Evolutionary conservation across 2,329 filamentous ascomycete genomes (phyloP).

Genomic region (Alternaria sp.): DNA sequence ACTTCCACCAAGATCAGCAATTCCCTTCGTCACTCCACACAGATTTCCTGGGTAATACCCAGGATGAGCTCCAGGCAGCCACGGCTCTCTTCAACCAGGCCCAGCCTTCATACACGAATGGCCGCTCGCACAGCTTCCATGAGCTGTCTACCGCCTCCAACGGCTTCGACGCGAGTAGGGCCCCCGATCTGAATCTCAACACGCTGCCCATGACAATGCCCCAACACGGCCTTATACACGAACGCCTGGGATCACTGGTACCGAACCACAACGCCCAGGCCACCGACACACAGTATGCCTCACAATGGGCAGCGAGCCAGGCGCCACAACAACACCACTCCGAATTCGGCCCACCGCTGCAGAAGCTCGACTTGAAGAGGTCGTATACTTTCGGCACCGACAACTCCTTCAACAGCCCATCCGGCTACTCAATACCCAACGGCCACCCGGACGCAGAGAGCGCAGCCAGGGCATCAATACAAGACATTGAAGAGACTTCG

Average conservation of each 20-base stretch:
- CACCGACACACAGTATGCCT: constrained; percentile 38
- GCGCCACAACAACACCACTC: constrained; percentile 25
- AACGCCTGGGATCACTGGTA: constrained; percentile 39
- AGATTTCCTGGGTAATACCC: constrained; percentile 31
- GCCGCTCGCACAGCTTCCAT: constrained; percentile 31
- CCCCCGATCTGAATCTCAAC: constrained; percentile 6
- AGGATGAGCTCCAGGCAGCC: constrained; percentile 42
- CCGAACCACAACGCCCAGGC: constrained; percentile 37
- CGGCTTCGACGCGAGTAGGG: constrained; percentile 4
- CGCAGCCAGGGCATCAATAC: constrained; percentile 34
- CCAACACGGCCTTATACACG: constrained; percentile 33
- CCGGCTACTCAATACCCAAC: constrained; percentile 34
- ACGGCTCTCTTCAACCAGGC: constrained; percentile 42
- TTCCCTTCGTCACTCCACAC: constrained; percentile 20
- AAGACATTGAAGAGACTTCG: constrained; percentile 27
- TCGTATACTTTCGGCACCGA: constrained; percentile 47
- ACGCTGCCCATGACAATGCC: constrained; percentile 30
- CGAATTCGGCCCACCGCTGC: constrained; percentile 23
- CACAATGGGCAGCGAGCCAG: constrained; percentile 34
- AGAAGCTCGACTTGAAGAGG: constrained; percentile 31
- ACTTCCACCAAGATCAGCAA: constrained; percentile 32
- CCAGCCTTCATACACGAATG: constrained; percentile 30
- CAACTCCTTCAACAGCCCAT: constrained; percentile 41
- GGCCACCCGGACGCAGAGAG: constrained; percentile 29
- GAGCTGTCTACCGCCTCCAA: constrained; percentile 12